Conservation (phyloP, 2,329 filamentous ascomycete species). For the Aureobasidium sp. region DNA sequence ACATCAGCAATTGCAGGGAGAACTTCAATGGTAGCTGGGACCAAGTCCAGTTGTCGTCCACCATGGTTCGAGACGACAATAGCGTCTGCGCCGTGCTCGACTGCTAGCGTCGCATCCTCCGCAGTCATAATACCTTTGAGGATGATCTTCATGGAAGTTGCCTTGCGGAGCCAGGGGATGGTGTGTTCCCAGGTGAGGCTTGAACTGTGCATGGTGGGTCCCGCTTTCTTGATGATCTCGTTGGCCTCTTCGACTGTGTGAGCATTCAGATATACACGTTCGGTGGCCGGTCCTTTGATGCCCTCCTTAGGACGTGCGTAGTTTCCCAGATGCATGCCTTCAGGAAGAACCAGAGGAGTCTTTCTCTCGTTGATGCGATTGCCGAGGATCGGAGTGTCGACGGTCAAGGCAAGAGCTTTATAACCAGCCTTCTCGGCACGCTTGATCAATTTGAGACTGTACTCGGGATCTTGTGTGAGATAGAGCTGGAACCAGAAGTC, state of each 20-base stretch:
- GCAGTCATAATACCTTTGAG: conserved; percentile 37
- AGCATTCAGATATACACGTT: conserved; percentile 5
- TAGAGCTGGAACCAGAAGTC: conserved; percentile 25
- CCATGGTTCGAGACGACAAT: conserved; percentile 40
- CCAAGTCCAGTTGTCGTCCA: conserved; percentile 40
- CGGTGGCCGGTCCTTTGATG: neutral
- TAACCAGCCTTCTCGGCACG: conserved; percentile 26
- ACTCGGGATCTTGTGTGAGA: conserved; percentile 20
- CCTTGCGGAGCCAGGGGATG: conserved; percentile 41
- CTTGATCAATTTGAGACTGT: conserved; percentile 23
- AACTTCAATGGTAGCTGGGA: conserved; percentile 42
- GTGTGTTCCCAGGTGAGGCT: conserved; percentile 40
- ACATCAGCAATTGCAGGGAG: conserved; percentile 27
- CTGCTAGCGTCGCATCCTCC: conserved; percentile 39
- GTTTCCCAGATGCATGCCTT: conserved; percentile 23
- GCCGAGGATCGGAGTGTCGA: conserved; percentile 28
- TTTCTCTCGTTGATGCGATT: conserved; percentile 28
- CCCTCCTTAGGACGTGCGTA: neutral
- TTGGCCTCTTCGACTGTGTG: conserved; percentile 8
- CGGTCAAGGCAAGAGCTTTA: conserved; percentile 27
- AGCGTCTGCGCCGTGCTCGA: conserved; percentile 35
- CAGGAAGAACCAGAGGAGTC: conserved; percentile 19
- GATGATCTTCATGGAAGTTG: conserved; percentile 43
- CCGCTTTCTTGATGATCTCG: conserved; percentile 1
- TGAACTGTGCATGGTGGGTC: conserved; percentile 14